Evolutionary conservation across 306 rosid species (phyloP), one percentile per base, ranked within the genome.

Genomic region (Hippophae rhamnoides): DNA sequence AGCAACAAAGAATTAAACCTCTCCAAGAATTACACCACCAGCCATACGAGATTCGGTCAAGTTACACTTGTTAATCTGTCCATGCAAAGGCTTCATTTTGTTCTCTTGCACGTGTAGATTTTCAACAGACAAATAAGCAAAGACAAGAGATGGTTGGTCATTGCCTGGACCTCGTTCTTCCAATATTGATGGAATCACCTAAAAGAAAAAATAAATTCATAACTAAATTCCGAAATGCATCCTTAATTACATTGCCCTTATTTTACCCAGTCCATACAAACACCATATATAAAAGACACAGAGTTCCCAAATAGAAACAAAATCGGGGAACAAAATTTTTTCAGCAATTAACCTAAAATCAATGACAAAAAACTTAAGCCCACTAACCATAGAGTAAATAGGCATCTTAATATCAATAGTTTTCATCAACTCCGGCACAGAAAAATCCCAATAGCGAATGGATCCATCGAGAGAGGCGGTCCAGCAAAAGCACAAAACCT

Each of bases 391-490:
- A 43, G 90, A 88, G 78, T 57, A 74, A 75, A 93, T 54, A 3
- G 97, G 97, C 6, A 74, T 41, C 23, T 63, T 38, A 49, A 84
- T 46, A 66, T 88, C 70, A 2, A 92, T 6, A 13, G 57, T 82
- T 69, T 82, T 86, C 68, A 85, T 58, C 69, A 78, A 74, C 76
- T 88, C 89, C 1, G 95, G 78, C 9, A 72, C 66, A 9, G 80
- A 76, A 56, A 75, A 93, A 66, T 93, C 89, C 97, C 99, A 93
- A 52, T 80, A 72, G 41, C 95, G 86, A 68, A 93, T 64, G 60
- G 94, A 83, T 7, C 97, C 94, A 44, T 93, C 99, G 7, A 82
- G 64, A 0, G 95, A 86, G 54, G 97, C 58, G 2, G 95, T 88
- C 95, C 94, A 93, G 61, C 99, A 93, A 65, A 76, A 73, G 78